Evolutionary conservation across 2,329 filamentous ascomycete species (phyloP).

Genomic region (Nakataea oryzae): DNA sequence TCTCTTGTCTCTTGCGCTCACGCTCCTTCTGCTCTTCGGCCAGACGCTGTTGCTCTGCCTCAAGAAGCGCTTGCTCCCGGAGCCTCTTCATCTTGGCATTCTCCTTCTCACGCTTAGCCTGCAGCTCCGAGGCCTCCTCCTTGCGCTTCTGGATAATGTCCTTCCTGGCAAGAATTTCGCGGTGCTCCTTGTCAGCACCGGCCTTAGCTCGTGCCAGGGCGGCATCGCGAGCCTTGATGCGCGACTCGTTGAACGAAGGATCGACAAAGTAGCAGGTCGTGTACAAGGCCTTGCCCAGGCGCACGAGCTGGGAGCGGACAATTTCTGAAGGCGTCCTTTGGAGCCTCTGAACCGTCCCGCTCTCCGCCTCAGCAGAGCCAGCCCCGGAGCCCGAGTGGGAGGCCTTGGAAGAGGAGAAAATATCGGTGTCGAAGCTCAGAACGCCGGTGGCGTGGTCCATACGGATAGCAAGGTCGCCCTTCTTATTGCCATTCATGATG

Average conservation of each 20-base stretch:
- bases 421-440: slow-evolving; percentile 93
- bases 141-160: slow-evolving; percentile 94
- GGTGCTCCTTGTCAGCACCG: slow-evolving; percentile 86
- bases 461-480: slow-evolving; percentile 92
- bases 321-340: slow-evolving; percentile 98
- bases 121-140: slow-evolving; percentile 81
- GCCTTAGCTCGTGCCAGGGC: slow-evolving; percentile 74
- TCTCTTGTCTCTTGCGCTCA: slow-evolving; percentile 74
- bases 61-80: slow-evolving; percentile 77
- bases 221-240: slow-evolving; percentile 66
- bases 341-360: slow-evolving; percentile 79
- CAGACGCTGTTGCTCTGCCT: slow-evolving; percentile 81
- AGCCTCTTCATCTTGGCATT: slow-evolving; percentile 81
- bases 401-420: slow-evolving; percentile 94
- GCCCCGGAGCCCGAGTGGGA: slow-evolving; percentile 73
- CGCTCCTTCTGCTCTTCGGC: slow-evolving; percentile 89
- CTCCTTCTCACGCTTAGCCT: slow-evolving; percentile 84
- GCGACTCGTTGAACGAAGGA: slow-evolving; percentile 73
- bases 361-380: slow-evolving; percentile 80
- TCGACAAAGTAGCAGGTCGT: slow-evolving; percentile 95
- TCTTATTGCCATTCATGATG: slow-evolving; percentile 99
- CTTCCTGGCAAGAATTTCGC: slow-evolving; percentile 74
- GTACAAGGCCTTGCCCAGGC: slow-evolving; percentile 82
- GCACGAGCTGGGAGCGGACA: slow-evolving; percentile 85
- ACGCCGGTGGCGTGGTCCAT: slow-evolving; percentile 93